phyloP scores from a whole-genome alignment of 805 yeast genomes.

The Spencermartinsiella europaea region DNA sequence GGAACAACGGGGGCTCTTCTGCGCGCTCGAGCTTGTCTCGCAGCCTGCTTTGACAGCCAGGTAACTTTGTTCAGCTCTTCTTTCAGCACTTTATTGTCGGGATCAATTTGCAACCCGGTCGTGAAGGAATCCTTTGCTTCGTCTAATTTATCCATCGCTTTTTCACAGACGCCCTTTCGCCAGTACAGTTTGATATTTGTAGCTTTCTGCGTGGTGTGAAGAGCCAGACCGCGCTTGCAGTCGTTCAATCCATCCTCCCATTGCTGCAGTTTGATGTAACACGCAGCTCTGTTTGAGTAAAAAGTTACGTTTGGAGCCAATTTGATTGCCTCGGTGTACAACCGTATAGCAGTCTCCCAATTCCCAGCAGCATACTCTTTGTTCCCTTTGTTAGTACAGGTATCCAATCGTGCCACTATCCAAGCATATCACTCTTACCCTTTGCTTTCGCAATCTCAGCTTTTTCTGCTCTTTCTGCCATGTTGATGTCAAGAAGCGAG shows the following conservation, averaged over 20 bases:
- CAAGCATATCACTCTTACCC: slow-evolving; percentile 5
- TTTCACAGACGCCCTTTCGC: slow-evolving; percentile 15
- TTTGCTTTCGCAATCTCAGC: slow-evolving; percentile 9
- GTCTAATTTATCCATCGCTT: slow-evolving; percentile 9
- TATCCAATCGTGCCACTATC: too few species aligned
- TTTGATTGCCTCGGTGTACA: slow-evolving; percentile 19
- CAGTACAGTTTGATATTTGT: slow-evolving; percentile 15
- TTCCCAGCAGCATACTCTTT: slow-evolving; percentile 7
- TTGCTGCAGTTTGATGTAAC: slow-evolving; percentile 17
- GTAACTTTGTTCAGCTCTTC: slow-evolving; percentile 9
- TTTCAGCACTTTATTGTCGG: slow-evolving; percentile 11
- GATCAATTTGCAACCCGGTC: slow-evolving; percentile 13
- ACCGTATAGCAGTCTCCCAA: slow-evolving; percentile 15
- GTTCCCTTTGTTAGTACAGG: slow-evolving; percentile 15
- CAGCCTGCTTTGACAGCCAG: not conserved
- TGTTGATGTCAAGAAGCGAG: not conserved
- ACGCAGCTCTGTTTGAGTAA: slow-evolving; percentile 23
- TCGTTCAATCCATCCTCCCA: slow-evolving; percentile 14
- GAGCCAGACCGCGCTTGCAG: slow-evolving; percentile 15
- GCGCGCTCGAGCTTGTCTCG: not conserved
- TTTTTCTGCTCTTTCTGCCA: not conserved
- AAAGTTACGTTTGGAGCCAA: slow-evolving; percentile 8
- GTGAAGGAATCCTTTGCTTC: slow-evolving; percentile 10
- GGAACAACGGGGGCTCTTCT: not conserved
- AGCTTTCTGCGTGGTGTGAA: not conserved